A percentile compares a stretch with the other conserved stretches of the same genome.
Evolutionary conservation across 306 rosid genomes (phyloP).

Genomic region (Cajanus cajan): DNA sequence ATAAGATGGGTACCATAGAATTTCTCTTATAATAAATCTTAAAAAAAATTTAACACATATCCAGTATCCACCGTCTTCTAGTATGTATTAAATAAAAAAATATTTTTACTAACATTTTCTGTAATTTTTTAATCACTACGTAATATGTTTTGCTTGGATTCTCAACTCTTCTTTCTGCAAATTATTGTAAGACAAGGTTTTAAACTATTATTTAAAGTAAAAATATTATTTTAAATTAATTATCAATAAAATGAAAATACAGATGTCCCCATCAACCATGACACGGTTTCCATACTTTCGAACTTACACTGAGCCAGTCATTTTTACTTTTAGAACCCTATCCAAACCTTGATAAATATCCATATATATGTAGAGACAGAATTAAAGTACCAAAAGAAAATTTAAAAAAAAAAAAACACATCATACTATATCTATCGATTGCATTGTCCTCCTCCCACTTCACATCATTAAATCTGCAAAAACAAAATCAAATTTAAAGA

Average conservation of each 20-base stretch:
- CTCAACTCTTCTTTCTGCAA: not conserved
- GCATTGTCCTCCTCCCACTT: constrained; percentile 7
- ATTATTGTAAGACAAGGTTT: not conserved
- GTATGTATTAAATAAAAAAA: not conserved
- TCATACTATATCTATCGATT: constrained; percentile 12
- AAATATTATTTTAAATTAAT: not conserved
- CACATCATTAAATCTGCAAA: constrained; percentile 51
- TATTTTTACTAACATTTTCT: not conserved
- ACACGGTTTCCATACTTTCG: constrained; percentile 5
- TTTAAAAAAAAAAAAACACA: not conserved
- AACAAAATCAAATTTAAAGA: not conserved
- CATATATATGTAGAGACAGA: not conserved
- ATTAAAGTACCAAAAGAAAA: not conserved
- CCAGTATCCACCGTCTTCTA: too few relatives aligned
- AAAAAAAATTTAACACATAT: too few relatives aligned
- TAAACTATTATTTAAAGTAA: not conserved
- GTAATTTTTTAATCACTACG: too few relatives aligned
- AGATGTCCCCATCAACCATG: constrained; percentile 19
- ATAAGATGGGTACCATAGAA: too few relatives aligned
- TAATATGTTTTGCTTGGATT: too few relatives aligned
- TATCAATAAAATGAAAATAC: not conserved
- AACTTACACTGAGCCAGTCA: not conserved
- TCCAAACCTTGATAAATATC: too few relatives aligned
- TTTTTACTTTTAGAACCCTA: not conserved
- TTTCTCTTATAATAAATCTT: too few relatives aligned